Evolutionary conservation across 305 asterid genomes (phyloP).

Genomic region (Fraxinus nigra): DNA sequence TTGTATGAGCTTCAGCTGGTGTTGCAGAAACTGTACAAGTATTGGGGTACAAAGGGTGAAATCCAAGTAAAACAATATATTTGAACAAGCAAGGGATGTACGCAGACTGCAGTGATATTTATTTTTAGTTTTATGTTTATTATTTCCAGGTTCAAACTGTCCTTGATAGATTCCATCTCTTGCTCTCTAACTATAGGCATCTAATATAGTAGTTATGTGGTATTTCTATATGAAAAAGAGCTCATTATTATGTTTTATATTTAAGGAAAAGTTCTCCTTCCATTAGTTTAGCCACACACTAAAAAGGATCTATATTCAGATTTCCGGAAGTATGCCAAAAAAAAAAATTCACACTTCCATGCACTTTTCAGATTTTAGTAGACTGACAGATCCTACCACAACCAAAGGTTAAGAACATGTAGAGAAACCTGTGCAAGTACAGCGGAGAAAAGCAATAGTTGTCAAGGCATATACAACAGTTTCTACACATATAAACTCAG

Average conservation of each 20-base stretch:
- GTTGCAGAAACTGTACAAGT: slow-evolving; percentile 52
- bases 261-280: background rate
- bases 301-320: background rate
- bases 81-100: background rate
- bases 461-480: background rate
- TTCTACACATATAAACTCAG: background rate
- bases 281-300: background rate
- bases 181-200: background rate
- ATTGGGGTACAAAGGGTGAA: background rate
- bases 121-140: background rate
- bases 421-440: background rate
- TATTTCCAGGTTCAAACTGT: background rate
- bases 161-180: background rate
- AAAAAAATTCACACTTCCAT: background rate
- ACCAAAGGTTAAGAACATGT: background rate
- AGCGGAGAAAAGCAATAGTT: background rate
- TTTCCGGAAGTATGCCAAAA: background rate
- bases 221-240: background rate
- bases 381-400: background rate
- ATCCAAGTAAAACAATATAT: background rate
- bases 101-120: background rate
- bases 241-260: background rate
- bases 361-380: background rate
- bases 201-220: background rate
- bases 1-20: slow-evolving; percentile 54